Base-by-base conservation (phyloP, 2,329 filamentous ascomycete genomes). In the Pseudogymnoascus sp. region DNA sequence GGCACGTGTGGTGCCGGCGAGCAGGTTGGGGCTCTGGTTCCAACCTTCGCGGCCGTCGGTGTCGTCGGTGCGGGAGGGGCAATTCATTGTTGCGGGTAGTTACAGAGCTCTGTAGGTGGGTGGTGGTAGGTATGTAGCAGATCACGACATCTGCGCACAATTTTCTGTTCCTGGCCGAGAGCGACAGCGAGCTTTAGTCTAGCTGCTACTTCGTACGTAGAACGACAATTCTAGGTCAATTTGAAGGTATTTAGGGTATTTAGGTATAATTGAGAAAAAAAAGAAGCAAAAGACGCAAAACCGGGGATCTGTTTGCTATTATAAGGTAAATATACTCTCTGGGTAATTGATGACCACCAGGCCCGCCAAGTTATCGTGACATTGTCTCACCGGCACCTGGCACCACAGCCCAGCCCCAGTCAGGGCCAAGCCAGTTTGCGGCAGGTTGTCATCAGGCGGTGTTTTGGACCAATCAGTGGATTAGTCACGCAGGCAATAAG, bases 11-110 rank as follows among this genome's bases (percentile, higher is more conserved):
- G 63, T 57, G 17, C 78, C 77, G 64, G 79, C 80, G 62, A 86
- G 74, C 2, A 76, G 75, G 62, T 79, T 75, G 3, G 84, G 84
- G 65, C 77, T 86, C 72, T 87, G 84, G 69, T 87, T 87, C 76
- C 79, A 84, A 63, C 75, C 76, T 15, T 79, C 79, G 44, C 53
- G 53, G 62, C 82, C 78, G 42, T 76, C 74, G 60, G 79, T 72
- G 59, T 82, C 78, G 65, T 87, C 84, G 26, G 78, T 82, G 66
- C 82, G 78, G 7, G 83, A 86, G 64, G 84, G 83, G 71, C 83
- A 85, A 69, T 87, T 87, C 84, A 87, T 87, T 64, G 36, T 72
- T 53, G 47, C 47, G n/a, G 26, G n/a, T 53, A 31, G 47, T 31
- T 53, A 17, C n/a, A 53, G 47, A 53, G 47, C n/a, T n/a, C 11